phyloP scores from a whole-genome alignment of 75 land plant genomes.

The Isoetes taiwanensis region DNA sequence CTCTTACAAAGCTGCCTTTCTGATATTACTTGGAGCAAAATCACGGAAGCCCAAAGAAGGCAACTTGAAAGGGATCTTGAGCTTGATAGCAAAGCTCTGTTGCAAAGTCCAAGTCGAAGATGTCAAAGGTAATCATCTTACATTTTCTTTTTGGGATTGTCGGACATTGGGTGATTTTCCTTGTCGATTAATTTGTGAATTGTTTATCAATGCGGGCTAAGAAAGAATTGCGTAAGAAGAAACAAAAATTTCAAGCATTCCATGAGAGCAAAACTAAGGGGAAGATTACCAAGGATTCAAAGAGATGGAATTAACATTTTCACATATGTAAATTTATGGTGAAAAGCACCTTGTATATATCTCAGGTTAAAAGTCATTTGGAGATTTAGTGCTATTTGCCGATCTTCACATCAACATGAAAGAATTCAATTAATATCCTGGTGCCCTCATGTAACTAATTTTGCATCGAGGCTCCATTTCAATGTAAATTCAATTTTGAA shows the following conservation, averaged over 20 bases:
- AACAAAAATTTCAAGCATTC: constrained; percentile 59
- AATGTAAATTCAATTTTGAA: too few species aligned
- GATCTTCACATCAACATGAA: too few species aligned
- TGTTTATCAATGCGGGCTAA: constrained; percentile 36
- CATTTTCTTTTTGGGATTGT: too few species aligned
- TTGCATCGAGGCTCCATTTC: too few species aligned
- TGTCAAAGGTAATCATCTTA: constrained; percentile 97
- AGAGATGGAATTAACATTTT: constrained; percentile 77
- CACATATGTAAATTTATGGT: too few species aligned
- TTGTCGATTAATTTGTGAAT: neutral
- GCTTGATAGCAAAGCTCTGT: constrained; percentile 72
- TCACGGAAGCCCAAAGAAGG: constrained; percentile 59
- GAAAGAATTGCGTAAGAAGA: constrained; percentile 62
- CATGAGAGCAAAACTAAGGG: constrained; percentile 64
- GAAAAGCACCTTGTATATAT: too few species aligned
- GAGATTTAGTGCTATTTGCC: too few species aligned
- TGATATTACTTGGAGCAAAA: constrained; percentile 89
- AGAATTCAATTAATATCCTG: too few species aligned
- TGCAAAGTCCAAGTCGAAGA: constrained; percentile 84
- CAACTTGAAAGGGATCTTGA: constrained; percentile 78
- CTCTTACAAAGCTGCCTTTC: neutral
- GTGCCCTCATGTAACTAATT: too few species aligned
- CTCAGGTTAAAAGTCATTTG: too few species aligned
- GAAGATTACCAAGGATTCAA: constrained; percentile 60
- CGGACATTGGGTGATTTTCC: too few species aligned